Percentiles rank a stretch among this genome's conserved stretches.
These are phyloP conservation scores for Leccinum solheimii DNA, from an alignment of 1,284 basidiomycete genomes.

Conservation along the genomic window DNA sequence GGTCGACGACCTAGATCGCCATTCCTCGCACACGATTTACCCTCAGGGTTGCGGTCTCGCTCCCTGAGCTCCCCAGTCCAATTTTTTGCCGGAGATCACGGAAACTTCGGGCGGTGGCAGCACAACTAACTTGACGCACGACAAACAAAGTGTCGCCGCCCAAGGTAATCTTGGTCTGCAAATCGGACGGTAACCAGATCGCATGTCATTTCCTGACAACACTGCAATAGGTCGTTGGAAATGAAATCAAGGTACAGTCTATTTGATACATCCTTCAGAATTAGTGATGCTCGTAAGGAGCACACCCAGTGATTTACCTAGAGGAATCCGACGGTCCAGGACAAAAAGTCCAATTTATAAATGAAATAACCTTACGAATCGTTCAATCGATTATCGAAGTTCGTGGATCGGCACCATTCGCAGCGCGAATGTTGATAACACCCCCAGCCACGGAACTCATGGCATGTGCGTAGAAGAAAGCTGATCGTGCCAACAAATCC, in stretches of 20 bases:
- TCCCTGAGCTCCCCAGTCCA: background rate
- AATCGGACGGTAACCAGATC: background rate
- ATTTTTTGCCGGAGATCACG: background rate
- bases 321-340: background rate
- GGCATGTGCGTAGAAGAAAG: constrained; percentile 49
- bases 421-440: constrained; percentile 44
- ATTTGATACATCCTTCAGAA: background rate
- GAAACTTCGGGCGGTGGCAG: background rate
- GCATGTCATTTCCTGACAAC: background rate
- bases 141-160: too few species aligned
- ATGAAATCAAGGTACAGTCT: background rate
- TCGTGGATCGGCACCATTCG: constrained; percentile 40
- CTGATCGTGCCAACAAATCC: constrained; percentile 38
- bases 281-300: background rate
- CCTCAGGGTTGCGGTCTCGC: background rate
- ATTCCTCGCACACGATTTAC: background rate
- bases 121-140: background rate
- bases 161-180: background rate
- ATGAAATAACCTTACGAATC: background rate
- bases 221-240: background rate
- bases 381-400: constrained; percentile 32
- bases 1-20: background rate
- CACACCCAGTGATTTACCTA: background rate
- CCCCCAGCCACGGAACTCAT: constrained; percentile 45
- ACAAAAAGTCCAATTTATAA: background rate